Evolutionary conservation across 2,329 filamentous ascomycete genomes (phyloP).

Genomic region (Cryphonectria carpinicola): DNA sequence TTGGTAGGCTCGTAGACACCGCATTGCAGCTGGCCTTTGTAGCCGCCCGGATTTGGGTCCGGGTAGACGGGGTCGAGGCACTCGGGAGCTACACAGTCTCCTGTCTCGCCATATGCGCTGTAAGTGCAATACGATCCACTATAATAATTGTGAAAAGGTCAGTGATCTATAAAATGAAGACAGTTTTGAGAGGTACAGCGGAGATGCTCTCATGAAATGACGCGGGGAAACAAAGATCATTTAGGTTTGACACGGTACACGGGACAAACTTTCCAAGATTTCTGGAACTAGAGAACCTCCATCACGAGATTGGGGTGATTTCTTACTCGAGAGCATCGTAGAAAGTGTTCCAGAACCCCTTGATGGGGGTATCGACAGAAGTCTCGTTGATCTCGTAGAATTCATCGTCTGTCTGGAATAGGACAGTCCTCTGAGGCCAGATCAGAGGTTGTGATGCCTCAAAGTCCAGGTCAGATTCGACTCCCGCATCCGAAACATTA

Average conservation of each 20-base stretch:
- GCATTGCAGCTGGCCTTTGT: slow-evolving; percentile 47
- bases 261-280: too few species aligned
- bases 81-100: slow-evolving; percentile 43
- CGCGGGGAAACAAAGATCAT: neutral
- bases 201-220: neutral
- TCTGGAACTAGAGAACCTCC: too few species aligned
- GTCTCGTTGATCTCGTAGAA: slow-evolving; percentile 34
- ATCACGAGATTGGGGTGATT: too few species aligned
- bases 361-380: slow-evolving; percentile 1
- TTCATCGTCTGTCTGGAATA: slow-evolving; percentile 36
- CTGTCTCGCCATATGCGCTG: slow-evolving; percentile 49
- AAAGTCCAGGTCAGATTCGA: slow-evolving; percentile 52
- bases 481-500: slow-evolving; percentile 10
- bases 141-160: neutral
- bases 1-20: slow-evolving; percentile 48
- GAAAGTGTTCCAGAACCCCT: slow-evolving; percentile 16
- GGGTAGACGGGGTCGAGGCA: slow-evolving; percentile 53
- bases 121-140: slow-evolving; percentile 41
- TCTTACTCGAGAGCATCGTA: slow-evolving; percentile 11
- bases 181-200: neutral
- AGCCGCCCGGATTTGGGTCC: slow-evolving; percentile 50
- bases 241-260: neutral
- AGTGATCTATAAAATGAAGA: neutral
- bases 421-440: slow-evolving; percentile 50
- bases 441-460: slow-evolving; percentile 52